Conservation (phyloP, 805 yeast genomes). For the Zygosaccharomyces pseudorouxii region DNA sequence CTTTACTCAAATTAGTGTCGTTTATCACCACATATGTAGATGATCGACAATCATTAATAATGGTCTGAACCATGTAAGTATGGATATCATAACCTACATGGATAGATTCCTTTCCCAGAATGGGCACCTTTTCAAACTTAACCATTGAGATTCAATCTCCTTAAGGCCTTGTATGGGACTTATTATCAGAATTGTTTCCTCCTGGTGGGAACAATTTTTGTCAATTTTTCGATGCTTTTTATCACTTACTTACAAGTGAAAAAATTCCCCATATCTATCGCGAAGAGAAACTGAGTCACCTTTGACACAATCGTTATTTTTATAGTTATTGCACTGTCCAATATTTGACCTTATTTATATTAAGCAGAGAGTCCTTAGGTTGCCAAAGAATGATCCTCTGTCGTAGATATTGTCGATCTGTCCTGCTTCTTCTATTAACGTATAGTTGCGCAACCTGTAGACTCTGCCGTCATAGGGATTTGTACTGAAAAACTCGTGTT, state of each 20-base stretch:
- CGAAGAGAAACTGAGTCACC: neutral
- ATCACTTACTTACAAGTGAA: neutral
- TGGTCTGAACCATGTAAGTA: conserved; percentile 65
- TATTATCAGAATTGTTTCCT: neutral
- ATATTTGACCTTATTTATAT: neutral
- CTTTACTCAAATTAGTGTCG: conserved; percentile 69
- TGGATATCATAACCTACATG: conserved; percentile 85
- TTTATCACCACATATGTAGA: conserved; percentile 91
- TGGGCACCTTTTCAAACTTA: conserved; percentile 51
- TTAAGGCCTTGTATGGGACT: neutral
- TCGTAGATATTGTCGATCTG: conserved; percentile 33
- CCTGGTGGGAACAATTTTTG: neutral
- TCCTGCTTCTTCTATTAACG: conserved; percentile 12
- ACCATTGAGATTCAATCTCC: conserved; percentile 14
- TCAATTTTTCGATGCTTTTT: neutral
- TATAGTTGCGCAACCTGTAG: conserved; percentile 15
- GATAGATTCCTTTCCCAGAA: conserved; percentile 77
- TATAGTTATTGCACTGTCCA: neutral
- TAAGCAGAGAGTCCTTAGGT: conserved; percentile 22
- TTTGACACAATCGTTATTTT: neutral
- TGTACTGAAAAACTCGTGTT: conserved; percentile 26
- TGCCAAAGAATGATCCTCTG: conserved; percentile 24
- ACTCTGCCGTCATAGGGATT: conserved; percentile 28
- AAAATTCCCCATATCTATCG: neutral
- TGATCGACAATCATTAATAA: conserved; percentile 58